Base-by-base conservation (phyloP, 306 rosid genomes). In the Lithocarpus polystachyus region DNA sequence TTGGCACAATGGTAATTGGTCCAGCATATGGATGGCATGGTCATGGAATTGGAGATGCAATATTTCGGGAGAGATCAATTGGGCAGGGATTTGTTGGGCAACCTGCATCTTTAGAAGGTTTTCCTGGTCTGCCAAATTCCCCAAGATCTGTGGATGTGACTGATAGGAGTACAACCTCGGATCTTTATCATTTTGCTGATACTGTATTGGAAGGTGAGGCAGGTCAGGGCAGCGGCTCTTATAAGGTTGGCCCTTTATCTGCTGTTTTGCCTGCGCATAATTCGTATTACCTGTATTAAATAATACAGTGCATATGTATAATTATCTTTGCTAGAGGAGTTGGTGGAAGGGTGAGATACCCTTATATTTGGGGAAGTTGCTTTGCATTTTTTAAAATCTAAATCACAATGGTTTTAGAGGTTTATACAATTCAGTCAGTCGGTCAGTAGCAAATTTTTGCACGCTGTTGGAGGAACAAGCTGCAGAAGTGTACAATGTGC, bases 161-260 rank as follows among this genome's bases (percentile, higher is more conserved):
- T 35, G 72, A 61, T 52, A 81, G 81, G 4, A n/a, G 72, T 5
- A 84, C 82, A 17, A 77, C 76, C 79, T 72, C 89, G 45, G 89
- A 88, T 87, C 87, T 89, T 75, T 89, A 89, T 80, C 68, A 86
- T 53, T 89, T 87, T 72, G 91, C 89, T 0, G 93, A 89, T 82
- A 15, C 87, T 60, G 87, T 89, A 23, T 85, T 74, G 1, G 93
- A 89, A 65, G 1, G 24, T 33, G 86, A 80, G 78, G 35, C 79
- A 45, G 53, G 76, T 56, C 67, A 20, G 74, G 80, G 79, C 73
- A 56, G 79, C 29, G 76, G 45, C 54, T 67, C 68, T 35, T 17
- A 18, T 18, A 69, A 56, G 57, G 57, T 45, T 48, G 22, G 74
- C 81, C 68, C 68, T 15, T 4, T 55, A 52, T 55, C 80, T 19